A percentile compares a stretch with the other conserved stretches of the same genome.
Evolutionary conservation across 2,329 filamentous ascomycete species (phyloP).

Genomic region (Didymella pomorum): DNA sequence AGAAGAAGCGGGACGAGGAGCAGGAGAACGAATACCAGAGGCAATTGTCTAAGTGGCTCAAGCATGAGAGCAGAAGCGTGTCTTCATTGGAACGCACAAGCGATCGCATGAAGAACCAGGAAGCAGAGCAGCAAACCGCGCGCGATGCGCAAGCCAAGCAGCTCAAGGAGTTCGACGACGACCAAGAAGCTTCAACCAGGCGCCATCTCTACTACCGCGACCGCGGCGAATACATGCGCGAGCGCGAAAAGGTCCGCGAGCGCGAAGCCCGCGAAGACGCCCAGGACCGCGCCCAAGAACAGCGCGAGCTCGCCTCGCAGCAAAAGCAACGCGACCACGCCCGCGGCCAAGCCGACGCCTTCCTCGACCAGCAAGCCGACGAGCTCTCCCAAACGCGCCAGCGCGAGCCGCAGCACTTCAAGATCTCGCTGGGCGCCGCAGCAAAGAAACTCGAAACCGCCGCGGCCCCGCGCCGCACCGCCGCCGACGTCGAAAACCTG

Average conservation of each 20-base stretch:
- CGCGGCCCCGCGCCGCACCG: slow-evolving; percentile 71
- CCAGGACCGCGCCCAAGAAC: slow-evolving; percentile 80
- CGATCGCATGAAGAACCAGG: slow-evolving; percentile 79
- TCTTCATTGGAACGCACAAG: slow-evolving; percentile 86
- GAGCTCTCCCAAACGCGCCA: slow-evolving; percentile 65
- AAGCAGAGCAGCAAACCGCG: slow-evolving; percentile 68
- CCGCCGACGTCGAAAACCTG: slow-evolving; percentile 92
- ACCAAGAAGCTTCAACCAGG: slow-evolving; percentile 77
- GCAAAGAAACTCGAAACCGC: slow-evolving; percentile 74
- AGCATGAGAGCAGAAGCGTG: slow-evolving; percentile 82
- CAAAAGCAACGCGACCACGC: slow-evolving; percentile 79
- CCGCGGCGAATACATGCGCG: slow-evolving; percentile 82
- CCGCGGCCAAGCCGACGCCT: slow-evolving; percentile 85
- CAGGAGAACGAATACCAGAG: slow-evolving; percentile 83
- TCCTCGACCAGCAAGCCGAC: slow-evolving; percentile 83
- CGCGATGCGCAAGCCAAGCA: slow-evolving; percentile 74
- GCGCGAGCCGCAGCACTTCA: slow-evolving; percentile 75
- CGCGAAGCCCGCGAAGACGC: slow-evolving; percentile 82
- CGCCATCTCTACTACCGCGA: slow-evolving; percentile 86
- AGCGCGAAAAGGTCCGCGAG: slow-evolving; percentile 75
- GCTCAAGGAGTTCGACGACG: slow-evolving; percentile 86
- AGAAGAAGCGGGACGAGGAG: slow-evolving; percentile 76
- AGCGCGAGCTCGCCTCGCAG: slow-evolving; percentile 74
- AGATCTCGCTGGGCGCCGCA: slow-evolving; percentile 86
- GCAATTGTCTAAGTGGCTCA: slow-evolving; percentile 88